These are phyloP conservation scores for Avicennia marina DNA, from an alignment of 257 asterid species.

Conservation along the genomic window DNA sequence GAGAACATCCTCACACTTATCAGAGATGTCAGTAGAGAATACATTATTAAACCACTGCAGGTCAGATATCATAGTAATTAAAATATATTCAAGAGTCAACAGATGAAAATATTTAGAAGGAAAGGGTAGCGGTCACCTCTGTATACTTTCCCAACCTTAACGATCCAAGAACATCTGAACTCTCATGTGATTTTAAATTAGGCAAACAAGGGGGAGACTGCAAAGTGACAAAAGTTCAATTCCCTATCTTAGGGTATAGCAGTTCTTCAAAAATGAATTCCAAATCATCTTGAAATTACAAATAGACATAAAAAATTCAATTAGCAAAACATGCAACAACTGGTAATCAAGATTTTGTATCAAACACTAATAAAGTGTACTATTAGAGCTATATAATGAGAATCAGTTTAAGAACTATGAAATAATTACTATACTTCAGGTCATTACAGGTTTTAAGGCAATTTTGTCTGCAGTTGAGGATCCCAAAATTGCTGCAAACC, in stretches of 20 bases:
- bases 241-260: slow-evolving; percentile 6
- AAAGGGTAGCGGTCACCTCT: slow-evolving; percentile 48
- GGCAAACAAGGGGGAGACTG: slow-evolving; percentile 89
- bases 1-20: slow-evolving; percentile 77
- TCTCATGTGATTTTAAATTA: slow-evolving; percentile 53
- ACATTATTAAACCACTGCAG: slow-evolving; percentile 94
- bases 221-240: slow-evolving; percentile 23
- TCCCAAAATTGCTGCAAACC: slow-evolving; percentile 94
- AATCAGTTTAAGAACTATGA: no score
- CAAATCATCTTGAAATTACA: slow-evolving; percentile 13
- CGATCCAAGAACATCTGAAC: slow-evolving; percentile 43
- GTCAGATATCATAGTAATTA: slow-evolving; percentile 11
- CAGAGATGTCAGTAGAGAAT: slow-evolving; percentile 78
- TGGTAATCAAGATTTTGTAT: no score
- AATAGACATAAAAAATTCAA: slow-evolving; percentile 10
- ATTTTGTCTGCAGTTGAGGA: slow-evolving; percentile 65
- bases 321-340: slow-evolving; percentile 3
- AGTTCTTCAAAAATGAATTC: slow-evolving; percentile 7
- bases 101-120: slow-evolving; percentile 6
- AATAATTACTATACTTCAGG: no score
- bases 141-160: slow-evolving; percentile 80
- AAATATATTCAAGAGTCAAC: slow-evolving; percentile 17
- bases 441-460: slow-evolving; percentile 77
- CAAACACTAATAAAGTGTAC: no score
- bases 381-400: no score